Percentiles rank a stretch among this genome's conserved stretches.
These are phyloP conservation scores for Diaporthe sp. DNA, from an alignment of 2,329 filamentous ascomycete genomes.

Conservation along the genomic window DNA sequence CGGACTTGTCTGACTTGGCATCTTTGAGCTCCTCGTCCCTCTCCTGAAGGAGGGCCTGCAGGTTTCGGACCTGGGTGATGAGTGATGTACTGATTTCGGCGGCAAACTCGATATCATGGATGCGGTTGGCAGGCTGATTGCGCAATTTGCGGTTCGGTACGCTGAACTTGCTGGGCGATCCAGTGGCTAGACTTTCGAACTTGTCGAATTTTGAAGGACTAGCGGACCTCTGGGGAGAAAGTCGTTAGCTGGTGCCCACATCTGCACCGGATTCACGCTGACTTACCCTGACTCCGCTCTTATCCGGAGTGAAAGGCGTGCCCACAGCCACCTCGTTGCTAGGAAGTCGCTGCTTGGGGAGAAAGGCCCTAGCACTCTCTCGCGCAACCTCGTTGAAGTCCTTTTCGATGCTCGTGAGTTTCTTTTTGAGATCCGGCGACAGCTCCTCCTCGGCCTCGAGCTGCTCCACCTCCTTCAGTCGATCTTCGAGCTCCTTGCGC, in stretches of 20 bases:
- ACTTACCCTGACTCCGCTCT: slow-evolving; percentile 67
- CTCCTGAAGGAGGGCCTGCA: slow-evolving; percentile 88
- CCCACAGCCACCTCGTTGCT: slow-evolving; percentile 73
- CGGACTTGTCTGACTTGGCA: slow-evolving; percentile 80
- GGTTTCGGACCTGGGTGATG: slow-evolving; percentile 91
- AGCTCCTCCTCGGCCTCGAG: slow-evolving; percentile 83
- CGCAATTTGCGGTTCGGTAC: slow-evolving; percentile 90
- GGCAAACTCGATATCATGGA: slow-evolving; percentile 98
- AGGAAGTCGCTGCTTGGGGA: slow-evolving; percentile 85
- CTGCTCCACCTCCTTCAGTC: slow-evolving; percentile 86
- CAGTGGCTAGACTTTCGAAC: slow-evolving; percentile 86
- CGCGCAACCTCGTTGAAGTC: slow-evolving; percentile 95
- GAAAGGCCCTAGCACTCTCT: slow-evolving; percentile 89
- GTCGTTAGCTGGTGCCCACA: slow-evolving; percentile 35
- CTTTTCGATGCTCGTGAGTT: slow-evolving; percentile 88
- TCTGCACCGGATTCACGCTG: no score
- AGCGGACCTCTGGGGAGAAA: slow-evolving; percentile 70
- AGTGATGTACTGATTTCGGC: slow-evolving; percentile 97
- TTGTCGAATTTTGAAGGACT: slow-evolving; percentile 72
- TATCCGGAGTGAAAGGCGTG: slow-evolving; percentile 68
- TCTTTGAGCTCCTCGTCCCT: slow-evolving; percentile 88
- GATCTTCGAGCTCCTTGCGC: slow-evolving; percentile 84
- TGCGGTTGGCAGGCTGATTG: slow-evolving; percentile 88
- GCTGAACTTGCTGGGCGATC: slow-evolving; percentile 89
- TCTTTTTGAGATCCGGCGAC: slow-evolving; percentile 84